Conservation (phyloP, 345 rosid species). For the Eucalyptus pumila region DNA sequence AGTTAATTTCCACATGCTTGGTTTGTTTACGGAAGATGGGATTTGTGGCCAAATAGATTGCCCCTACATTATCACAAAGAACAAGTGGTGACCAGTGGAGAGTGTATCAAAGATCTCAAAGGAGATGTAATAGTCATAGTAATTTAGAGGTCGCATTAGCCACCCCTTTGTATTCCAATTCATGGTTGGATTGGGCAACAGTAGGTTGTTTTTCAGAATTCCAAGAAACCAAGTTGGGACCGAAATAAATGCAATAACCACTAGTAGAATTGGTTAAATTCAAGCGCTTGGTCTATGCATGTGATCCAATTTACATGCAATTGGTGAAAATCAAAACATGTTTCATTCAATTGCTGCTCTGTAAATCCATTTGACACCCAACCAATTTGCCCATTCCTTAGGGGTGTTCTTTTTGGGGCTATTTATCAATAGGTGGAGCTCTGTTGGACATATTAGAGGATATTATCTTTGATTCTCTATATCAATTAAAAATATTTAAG, state of each 20-base stretch:
- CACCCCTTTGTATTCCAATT: background rate
- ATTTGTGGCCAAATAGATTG: background rate
- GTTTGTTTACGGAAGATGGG: background rate
- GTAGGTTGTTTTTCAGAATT: background rate
- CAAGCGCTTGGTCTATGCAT: background rate
- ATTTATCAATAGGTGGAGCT: background rate
- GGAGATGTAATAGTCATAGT: background rate
- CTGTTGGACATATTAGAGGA: background rate
- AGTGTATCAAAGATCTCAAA: background rate
- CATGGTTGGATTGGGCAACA: background rate
- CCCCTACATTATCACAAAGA: background rate
- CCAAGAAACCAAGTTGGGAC: background rate
- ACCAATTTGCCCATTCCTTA: background rate
- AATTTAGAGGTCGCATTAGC: background rate
- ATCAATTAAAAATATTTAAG: background rate
- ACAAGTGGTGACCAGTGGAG: background rate
- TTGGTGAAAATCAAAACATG: background rate
- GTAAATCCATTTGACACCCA: background rate
- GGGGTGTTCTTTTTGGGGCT: background rate
- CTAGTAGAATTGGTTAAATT: background rate
- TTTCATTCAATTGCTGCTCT: background rate
- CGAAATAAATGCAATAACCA: background rate
- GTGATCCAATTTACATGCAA: background rate
- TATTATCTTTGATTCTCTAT: background rate
- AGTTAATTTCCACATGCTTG: background rate